These are phyloP conservation scores for Pseudozyma hubeiensis DNA, from an alignment of 1,284 basidiomycete genomes.

Conservation along the genomic window DNA sequence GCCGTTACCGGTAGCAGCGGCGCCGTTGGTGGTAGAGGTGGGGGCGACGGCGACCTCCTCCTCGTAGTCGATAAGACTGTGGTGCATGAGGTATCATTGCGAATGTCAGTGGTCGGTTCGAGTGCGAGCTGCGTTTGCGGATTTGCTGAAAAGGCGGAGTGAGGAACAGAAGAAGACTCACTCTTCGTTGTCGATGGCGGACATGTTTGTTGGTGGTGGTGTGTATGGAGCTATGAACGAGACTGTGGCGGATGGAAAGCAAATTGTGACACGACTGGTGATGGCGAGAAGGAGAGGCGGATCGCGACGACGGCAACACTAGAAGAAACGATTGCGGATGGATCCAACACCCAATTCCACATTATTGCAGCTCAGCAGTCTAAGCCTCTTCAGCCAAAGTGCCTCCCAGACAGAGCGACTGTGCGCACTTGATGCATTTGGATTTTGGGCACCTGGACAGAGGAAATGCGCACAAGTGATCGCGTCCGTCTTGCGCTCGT, in stretches of 20 bases:
- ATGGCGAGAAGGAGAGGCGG: background rate
- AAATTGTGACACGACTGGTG: background rate
- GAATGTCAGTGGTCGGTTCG: conserved; percentile 9
- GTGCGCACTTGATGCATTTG: background rate
- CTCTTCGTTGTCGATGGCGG: conserved; percentile 69
- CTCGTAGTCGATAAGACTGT: conserved; percentile 69
- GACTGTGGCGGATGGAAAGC: conserved; percentile 4
- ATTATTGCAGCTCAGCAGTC: conserved; percentile 3
- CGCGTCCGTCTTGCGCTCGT: conserved; percentile 2
- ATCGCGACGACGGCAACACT: conserved; percentile 7
- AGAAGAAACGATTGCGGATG: conserved; percentile 9
- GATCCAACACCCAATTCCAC: conserved; percentile 6
- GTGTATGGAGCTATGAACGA: background rate
- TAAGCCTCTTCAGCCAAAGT: too few species aligned
- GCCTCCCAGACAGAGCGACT: too few species aligned
- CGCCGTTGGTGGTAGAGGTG: conserved; percentile 55
- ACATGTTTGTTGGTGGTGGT: conserved; percentile 23
- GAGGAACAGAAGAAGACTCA: conserved; percentile 41
- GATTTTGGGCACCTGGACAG: background rate
- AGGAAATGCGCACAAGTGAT: conserved; percentile 2
- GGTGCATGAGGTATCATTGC: background rate
- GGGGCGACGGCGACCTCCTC: conserved; percentile 66
- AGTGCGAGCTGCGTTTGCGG: too few species aligned
- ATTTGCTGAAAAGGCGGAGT: background rate
- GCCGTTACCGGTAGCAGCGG: conserved; percentile 53